Percentiles rank a stretch among this genome's conserved stretches.
phyloP scores from a whole-genome alignment of 306 rosid genomes.

The Casuarina cunninghamiana region DNA sequence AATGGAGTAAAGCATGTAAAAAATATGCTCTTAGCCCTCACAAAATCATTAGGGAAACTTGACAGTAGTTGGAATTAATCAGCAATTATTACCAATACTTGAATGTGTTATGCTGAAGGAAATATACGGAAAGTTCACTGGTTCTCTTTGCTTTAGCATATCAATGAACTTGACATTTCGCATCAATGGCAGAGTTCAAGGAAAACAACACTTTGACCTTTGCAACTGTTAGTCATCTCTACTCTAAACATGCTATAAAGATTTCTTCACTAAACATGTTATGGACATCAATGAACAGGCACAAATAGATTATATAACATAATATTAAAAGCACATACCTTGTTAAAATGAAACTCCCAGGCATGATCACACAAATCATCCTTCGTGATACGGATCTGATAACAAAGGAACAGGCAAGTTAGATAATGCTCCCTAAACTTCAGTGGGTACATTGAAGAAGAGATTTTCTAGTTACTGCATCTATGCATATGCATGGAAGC shows the following conservation, averaged over 20 bases:
- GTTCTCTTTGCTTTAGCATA: neutral
- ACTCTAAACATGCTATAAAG: neutral
- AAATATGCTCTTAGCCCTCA: neutral
- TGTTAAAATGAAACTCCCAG: slow-evolving; percentile 53
- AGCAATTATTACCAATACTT: neutral
- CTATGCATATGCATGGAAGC: neutral
- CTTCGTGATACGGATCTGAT: slow-evolving; percentile 41
- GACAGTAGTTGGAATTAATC: neutral
- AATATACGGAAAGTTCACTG: neutral
- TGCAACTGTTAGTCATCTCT: neutral
- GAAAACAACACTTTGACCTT: neutral
- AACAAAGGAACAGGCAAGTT: slow-evolving; percentile 7
- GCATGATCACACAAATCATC: slow-evolving; percentile 50
- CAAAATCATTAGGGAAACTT: neutral
- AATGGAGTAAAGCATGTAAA: neutral
- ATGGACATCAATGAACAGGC: neutral
- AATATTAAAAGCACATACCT: slow-evolving; percentile 28
- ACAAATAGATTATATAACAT: neutral
- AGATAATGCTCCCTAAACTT: neutral
- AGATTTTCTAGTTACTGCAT: neutral
- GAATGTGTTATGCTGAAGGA: neutral
- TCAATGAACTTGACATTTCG: neutral
- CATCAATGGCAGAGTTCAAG: neutral
- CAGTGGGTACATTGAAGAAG: neutral
- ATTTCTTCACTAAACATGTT: neutral